Evolutionary conservation across 192 early-diverging fungal genomes (phyloP), one percentile per base, ranked within the genome.

Genomic region (Rhizoclosmatium sp.): DNA sequence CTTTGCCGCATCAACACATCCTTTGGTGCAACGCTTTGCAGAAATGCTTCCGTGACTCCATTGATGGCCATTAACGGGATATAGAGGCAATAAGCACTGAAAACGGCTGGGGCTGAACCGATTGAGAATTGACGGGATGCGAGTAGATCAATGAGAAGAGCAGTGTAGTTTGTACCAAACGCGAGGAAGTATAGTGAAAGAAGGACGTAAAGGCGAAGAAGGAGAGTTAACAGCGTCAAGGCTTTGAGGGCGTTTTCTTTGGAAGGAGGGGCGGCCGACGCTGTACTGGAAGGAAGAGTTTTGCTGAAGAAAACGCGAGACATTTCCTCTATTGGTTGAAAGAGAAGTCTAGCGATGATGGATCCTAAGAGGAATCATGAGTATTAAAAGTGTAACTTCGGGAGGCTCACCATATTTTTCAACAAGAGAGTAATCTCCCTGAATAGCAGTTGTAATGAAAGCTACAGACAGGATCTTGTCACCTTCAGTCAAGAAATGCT

Each of bases 61-160:
- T 99, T 99, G 44, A 97, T 67, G 12, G 95, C 98, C 94, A 98
- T 93, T 10, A 98, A 70, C 2, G 98, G 98, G 1, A 99, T 88
- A 86, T 96, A 99, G 47, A 93, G 74, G 9, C 5, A 14, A 80
- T 98, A 99, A 1, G 89, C 81, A 1, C 90, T 81, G 47, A 98
- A 82, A 0, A 93, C 90, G 2, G 47, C 46, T 0, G 93, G 85
- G 1, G 81, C 81, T 21, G 23, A 61, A 12, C 73, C 78, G 23
- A 21, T 44, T n/a, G 58, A 61, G 19, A 93, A 93, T 65, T 80
- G 39, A 41, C 79, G 44, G 66, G 88, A 89, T 40, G 91, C 89
- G 54, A 95, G 78, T 47, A 93, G 47, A 73, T 90, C 81, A 45
- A 96, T 90, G 31, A 95, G 75, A 0, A 90, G 85, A 23, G 82